Evolutionary conservation across 2,329 filamentous ascomycete genomes (phyloP).

Genomic region (Colletotrichum lini): DNA sequence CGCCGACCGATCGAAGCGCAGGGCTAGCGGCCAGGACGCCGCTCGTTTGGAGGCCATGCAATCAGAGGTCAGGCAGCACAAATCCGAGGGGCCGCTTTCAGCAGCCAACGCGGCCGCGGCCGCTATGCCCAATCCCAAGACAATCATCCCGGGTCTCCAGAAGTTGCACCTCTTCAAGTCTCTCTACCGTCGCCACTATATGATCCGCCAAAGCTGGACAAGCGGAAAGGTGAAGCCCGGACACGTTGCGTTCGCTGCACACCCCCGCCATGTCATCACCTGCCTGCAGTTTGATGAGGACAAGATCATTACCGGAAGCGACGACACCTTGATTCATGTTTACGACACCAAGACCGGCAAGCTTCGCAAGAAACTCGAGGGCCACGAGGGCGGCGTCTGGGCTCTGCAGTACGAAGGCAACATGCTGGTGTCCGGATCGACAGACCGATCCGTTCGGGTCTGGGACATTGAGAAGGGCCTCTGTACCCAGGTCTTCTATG

Average conservation of each 20-base stretch:
- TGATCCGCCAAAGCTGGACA: constrained; percentile 95
- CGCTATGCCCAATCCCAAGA: constrained; percentile 84
- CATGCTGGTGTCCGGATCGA: constrained; percentile 94
- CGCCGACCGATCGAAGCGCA: constrained; percentile 68
- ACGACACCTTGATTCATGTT: constrained; percentile 97
- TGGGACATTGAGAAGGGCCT: constrained; percentile 97
- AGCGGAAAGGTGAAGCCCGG: constrained; percentile 85
- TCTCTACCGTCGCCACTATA: constrained; percentile 91
- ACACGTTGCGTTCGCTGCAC: constrained; percentile 96
- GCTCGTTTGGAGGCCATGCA: constrained; percentile 59
- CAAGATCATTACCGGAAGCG: constrained; percentile 97
- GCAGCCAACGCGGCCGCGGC: constrained; percentile 87
- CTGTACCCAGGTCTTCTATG: constrained; percentile 96
- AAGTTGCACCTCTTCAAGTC: constrained; percentile 96
- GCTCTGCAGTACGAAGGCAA: constrained; percentile 97
- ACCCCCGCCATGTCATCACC: constrained; percentile 96
- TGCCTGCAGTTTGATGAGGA: constrained; percentile 98
- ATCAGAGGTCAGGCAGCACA: constrained; percentile 62
- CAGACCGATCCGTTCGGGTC: constrained; percentile 97
- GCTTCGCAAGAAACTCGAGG: constrained; percentile 85
- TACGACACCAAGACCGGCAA: constrained; percentile 97
- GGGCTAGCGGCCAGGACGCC: constrained; percentile 64
- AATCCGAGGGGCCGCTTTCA: constrained; percentile 86
- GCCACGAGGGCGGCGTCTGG: constrained; percentile 98
- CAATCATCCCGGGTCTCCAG: constrained; percentile 83